A percentile compares a stretch with the other conserved stretches of the same genome.
These are phyloP conservation scores for Daedaleopsis sinensis DNA, from an alignment of 768 basidiomycete species.

Conservation along the genomic window DNA sequence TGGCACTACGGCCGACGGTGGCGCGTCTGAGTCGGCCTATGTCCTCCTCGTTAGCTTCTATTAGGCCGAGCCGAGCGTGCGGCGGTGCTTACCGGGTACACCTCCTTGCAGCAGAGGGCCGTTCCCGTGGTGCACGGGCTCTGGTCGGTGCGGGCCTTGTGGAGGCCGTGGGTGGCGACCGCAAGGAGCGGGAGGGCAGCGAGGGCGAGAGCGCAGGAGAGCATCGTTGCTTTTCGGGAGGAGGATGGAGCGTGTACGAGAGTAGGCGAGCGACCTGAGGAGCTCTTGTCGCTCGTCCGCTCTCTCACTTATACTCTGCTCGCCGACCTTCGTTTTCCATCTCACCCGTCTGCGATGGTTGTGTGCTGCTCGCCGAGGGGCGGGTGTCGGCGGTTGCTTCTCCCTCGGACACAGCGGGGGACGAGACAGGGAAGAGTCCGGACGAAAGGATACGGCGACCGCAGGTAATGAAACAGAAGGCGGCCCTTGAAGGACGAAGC, in stretches of 20 bases:
- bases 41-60: not conserved
- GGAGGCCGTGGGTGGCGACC: not conserved
- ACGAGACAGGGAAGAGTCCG: not conserved
- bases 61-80: not conserved
- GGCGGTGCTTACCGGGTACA: not conserved
- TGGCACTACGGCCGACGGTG: not conserved
- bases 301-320: not conserved
- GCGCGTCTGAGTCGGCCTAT: not conserved
- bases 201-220: not conserved
- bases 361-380: not conserved
- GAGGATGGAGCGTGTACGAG: not conserved
- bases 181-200: not conserved
- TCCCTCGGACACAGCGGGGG: not conserved
- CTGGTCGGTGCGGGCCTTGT: not conserved
- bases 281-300: not conserved
- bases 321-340: not conserved
- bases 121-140: not conserved
- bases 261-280: not conserved
- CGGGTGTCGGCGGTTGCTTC: not conserved
- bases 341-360: not conserved
- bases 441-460: not conserved
- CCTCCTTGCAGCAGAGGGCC: not conserved
- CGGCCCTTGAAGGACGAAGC: not conserved
- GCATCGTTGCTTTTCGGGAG: not conserved
- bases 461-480: not conserved